A percentile compares a stretch with the other conserved stretches of the same genome.
Conservation (phyloP, 768 basidiomycete species). For the Strobilomyces confusus region DNA sequence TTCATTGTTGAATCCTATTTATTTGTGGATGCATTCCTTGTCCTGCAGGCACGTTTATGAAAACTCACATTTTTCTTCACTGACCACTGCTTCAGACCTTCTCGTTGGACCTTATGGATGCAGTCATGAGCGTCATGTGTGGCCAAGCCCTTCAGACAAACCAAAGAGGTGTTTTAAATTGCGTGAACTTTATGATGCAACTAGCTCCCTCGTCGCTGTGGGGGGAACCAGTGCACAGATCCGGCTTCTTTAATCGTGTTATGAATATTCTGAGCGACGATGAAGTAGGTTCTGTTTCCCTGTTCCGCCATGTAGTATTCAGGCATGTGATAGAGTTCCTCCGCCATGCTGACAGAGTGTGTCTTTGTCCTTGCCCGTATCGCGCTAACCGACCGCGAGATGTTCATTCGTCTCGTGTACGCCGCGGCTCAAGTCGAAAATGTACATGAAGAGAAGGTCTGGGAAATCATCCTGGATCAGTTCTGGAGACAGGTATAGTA, state of each 20-base stretch:
- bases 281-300: constrained; percentile 44
- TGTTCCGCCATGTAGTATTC: constrained; percentile 3
- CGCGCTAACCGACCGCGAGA: constrained; percentile 55
- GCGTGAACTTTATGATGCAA: constrained; percentile 60
- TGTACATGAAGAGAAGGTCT: constrained; percentile 51
- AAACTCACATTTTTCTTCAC: not conserved
- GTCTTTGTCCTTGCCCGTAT: constrained; percentile 75
- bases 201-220: constrained; percentile 58
- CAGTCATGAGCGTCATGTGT: constrained; percentile 49
- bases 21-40: constrained; percentile 57
- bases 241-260: constrained; percentile 66
- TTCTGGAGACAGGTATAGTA: constrained; percentile 77
- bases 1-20: constrained; percentile 74
- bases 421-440: constrained; percentile 50
- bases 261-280: constrained; percentile 59
- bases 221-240: constrained; percentile 69
- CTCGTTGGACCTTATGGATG: constrained; percentile 53
- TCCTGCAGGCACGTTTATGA: constrained; percentile 56
- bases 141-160: constrained; percentile 50
- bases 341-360: constrained; percentile 55
- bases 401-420: constrained; percentile 69
- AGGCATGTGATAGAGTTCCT: constrained; percentile 24
- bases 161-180: constrained; percentile 57
- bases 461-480: constrained; percentile 66
- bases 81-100: constrained; percentile 39